phyloP scores from a whole-genome alignment of 2,329 filamentous ascomycete genomes.

The Diaporthe nobilis region DNA sequence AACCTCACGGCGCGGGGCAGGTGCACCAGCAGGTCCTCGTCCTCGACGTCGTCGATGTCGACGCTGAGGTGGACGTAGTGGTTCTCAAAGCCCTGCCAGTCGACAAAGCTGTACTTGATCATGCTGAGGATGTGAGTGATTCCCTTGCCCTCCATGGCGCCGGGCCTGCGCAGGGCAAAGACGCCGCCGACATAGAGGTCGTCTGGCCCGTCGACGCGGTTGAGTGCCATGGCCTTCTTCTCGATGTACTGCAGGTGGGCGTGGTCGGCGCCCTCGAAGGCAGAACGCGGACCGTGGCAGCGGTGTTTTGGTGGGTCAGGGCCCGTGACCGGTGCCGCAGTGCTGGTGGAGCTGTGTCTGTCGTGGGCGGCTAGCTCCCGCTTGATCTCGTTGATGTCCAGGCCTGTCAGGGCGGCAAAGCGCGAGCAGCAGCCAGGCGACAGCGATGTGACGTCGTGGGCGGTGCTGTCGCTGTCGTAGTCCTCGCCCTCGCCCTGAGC shows the following conservation, averaged over 20 bases:
- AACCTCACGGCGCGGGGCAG: slow-evolving; percentile 85
- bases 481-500: not conserved
- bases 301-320: slow-evolving; percentile 28
- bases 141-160: slow-evolving; percentile 77
- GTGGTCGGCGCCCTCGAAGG: slow-evolving; percentile 41
- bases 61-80: slow-evolving; percentile 82
- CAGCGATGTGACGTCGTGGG: slow-evolving; percentile 37
- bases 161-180: slow-evolving; percentile 81
- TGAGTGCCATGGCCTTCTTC: slow-evolving; percentile 56
- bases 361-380: slow-evolving; percentile 34
- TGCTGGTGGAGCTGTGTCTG: not conserved
- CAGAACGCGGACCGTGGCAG: slow-evolving; percentile 39
- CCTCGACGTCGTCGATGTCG: slow-evolving; percentile 90
- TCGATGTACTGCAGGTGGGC: slow-evolving; percentile 41
- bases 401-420: slow-evolving; percentile 40
- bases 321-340: not conserved
- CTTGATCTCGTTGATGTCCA: slow-evolving; percentile 39
- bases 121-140: slow-evolving; percentile 96
- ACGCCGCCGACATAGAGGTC: slow-evolving; percentile 68
- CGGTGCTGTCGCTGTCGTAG: not conserved
- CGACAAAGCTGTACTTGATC: slow-evolving; percentile 62
- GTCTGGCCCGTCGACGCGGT: slow-evolving; percentile 57
- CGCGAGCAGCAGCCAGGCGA: slow-evolving; percentile 40
- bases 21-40: slow-evolving; percentile 87
- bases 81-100: slow-evolving; percentile 61